phyloP scores from a whole-genome alignment of 1,284 basidiomycete genomes.

The Austroboletus niveus region DNA sequence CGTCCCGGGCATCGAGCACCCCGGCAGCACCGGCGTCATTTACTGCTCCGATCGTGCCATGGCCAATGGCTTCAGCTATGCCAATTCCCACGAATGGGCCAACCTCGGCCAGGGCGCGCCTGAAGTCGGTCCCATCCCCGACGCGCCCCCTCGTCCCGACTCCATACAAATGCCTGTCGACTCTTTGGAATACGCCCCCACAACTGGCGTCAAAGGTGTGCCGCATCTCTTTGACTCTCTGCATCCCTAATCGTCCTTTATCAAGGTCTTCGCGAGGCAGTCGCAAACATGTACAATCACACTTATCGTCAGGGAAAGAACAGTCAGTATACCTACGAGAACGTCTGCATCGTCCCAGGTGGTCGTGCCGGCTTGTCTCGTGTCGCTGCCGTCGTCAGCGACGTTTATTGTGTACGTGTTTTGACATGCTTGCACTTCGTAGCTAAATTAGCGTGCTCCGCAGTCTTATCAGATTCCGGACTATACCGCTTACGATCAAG shows the following conservation, averaged over 20 bases:
- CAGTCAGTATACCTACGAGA: conserved; percentile 87
- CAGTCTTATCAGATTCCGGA: conserved; percentile 85
- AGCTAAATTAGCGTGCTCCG: conserved; percentile 4
- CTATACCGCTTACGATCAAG: conserved; percentile 85
- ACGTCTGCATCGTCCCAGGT: conserved; percentile 89
- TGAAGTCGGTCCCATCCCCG: conserved; percentile 82
- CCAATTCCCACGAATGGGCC: conserved; percentile 77
- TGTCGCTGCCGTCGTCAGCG: conserved; percentile 86
- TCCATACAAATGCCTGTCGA: conserved; percentile 65
- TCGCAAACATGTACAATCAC: conserved; percentile 84
- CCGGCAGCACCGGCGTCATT: conserved; percentile 76
- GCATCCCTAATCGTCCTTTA: background rate
- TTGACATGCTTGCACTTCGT: background rate
- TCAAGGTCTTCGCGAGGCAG: conserved; percentile 61
- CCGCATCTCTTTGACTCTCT: conserved; percentile 9
- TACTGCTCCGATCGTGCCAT: conserved; percentile 88
- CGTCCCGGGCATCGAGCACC: conserved; percentile 79
- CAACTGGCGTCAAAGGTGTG: conserved; percentile 83
- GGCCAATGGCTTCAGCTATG: conserved; percentile 85
- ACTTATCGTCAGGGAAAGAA: conserved; percentile 79
- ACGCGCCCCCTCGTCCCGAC: conserved; percentile 65
- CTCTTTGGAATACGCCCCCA: conserved; percentile 90
- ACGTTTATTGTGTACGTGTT: conserved; percentile 68
- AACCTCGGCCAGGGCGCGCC: conserved; percentile 88
- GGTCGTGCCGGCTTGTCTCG: conserved; percentile 87